A percentile compares a stretch with the other conserved stretches of the same genome.
phyloP scores from a whole-genome alignment of 768 basidiomycete genomes.

The Suillus lakei region DNA sequence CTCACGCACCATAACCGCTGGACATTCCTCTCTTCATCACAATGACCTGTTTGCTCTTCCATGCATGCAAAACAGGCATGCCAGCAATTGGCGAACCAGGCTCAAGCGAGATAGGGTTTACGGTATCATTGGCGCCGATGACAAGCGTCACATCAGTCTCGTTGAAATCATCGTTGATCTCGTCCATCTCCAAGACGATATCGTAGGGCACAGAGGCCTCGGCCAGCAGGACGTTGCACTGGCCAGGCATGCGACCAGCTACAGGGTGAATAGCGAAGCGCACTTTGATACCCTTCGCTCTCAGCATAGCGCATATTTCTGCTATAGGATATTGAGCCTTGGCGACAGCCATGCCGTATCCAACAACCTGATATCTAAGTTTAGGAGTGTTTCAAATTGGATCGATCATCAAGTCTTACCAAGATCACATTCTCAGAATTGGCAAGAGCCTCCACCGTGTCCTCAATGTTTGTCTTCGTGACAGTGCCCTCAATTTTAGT shows the following conservation, averaged over 20 bases:
- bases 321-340: conserved; percentile 83
- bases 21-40: conserved; percentile 94
- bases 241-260: conserved; percentile 92
- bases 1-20: conserved; percentile 75
- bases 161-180: conserved; percentile 90
- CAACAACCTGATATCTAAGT: conserved; percentile 59
- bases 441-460: conserved; percentile 75
- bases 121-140: conserved; percentile 92
- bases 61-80: conserved; percentile 91
- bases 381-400: conserved; percentile 8
- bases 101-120: conserved; percentile 89
- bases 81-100: conserved; percentile 88
- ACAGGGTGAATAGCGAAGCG: conserved; percentile 91
- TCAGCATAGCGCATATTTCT: conserved; percentile 76
- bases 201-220: conserved; percentile 92
- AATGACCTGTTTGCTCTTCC: conserved; percentile 92
- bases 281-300: conserved; percentile 77
- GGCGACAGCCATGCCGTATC: conserved; percentile 92
- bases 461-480: conserved; percentile 78
- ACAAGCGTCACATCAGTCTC: conserved; percentile 91
- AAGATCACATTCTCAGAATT: conserved; percentile 87
- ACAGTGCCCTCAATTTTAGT: conserved; percentile 86
- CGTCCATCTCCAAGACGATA: conserved; percentile 92
- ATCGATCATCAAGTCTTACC: conserved; percentile 38
- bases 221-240: conserved; percentile 90